Base-by-base conservation (phyloP, 495 filamentous ascomycete genomes). In the Penicillium nucicola region DNA sequence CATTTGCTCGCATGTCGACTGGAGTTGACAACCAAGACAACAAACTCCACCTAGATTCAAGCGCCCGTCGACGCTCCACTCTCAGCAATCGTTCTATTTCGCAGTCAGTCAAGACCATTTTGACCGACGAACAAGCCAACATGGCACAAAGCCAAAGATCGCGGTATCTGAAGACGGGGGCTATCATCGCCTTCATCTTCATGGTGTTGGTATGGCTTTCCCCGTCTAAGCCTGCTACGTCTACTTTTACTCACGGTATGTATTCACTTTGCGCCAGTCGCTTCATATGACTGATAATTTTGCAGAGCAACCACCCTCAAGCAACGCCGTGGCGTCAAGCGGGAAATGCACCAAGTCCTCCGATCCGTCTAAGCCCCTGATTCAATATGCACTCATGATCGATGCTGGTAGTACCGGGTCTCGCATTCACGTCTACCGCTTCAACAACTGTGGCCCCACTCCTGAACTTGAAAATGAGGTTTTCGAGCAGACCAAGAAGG, bases 371-470 rank as follows among this genome's bases (percentile, higher is more conserved):
- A 98, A 96, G 73, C 95, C 95, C 20, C 77, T 98, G 55, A 85
- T 97, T 52, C 93, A 98, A 62, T 97, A 97, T 77, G 93, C 90
- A 49, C 80, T 96, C 56, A 97, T 98, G 93, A 90, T 98, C 62
- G 93, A 98, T 76, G 93, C 93, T 32, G 93, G 93, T 47, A 97
- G 92, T 72, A 96, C 92, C 34, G 93, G 93, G 50, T 97, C 93
- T 52, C 88, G 93, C 46, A 96, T 98, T 63, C 93, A 98, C 71
- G 92, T 97, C 46, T 98, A 97, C 75, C 85, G 86, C 52, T 98
- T 98, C 82, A 98, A 97, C 76, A 98, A 97, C 76, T 98, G 93
- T 74, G 95, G 91, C 43, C 67, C 86, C 31, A 91, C 92, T 17
- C 93, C 93, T n/a, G 93, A 97, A 72, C 79, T 98, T 14, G 93